Conservation (phyloP, 345 rosid genomes). For the Hibiscus tridactylites region DNA sequence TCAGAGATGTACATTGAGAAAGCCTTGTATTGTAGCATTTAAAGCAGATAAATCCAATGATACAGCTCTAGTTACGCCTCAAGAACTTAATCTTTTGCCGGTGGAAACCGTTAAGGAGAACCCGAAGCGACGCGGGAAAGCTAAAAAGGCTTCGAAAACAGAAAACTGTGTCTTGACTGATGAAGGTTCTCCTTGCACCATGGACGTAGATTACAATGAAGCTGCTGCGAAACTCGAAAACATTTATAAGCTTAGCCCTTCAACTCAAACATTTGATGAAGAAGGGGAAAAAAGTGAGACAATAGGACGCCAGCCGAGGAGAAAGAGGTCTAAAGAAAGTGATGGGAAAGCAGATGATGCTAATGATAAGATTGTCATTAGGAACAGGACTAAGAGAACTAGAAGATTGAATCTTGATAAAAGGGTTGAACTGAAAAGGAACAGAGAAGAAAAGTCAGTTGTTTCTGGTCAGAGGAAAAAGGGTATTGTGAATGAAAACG, state of each 20-base stretch:
- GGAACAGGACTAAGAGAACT: constrained; percentile 35
- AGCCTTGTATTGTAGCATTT: constrained; percentile 57
- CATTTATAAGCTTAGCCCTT: constrained; percentile 72
- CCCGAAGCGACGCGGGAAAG: constrained; percentile 35
- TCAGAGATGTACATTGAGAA: constrained; percentile 28
- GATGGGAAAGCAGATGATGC: constrained; percentile 20
- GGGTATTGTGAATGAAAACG: constrained; percentile 31
- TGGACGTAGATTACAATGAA: constrained; percentile 72
- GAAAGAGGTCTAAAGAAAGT: constrained; percentile 32
- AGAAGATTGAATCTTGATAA: constrained; percentile 63
- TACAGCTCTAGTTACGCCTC: constrained; percentile 37
- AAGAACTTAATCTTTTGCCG: constrained; percentile 39
- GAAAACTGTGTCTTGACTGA: constrained; percentile 22
- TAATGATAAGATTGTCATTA: constrained; percentile 29
- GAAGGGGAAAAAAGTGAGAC: constrained; percentile 23
- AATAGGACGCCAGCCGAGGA: constrained; percentile 29
- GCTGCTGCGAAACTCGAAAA: constrained; percentile 87
- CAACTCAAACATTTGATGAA: constrained; percentile 23
- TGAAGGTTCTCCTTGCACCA: constrained; percentile 27
- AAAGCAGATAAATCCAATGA: constrained; percentile 48
- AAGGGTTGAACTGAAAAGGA: constrained; percentile 50
- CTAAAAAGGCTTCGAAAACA: constrained; percentile 24
- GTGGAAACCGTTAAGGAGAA: constrained; percentile 34
- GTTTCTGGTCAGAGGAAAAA: constrained; percentile 17
- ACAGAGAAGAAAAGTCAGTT: constrained; percentile 24